Evolutionary conservation across 768 basidiomycete genomes (phyloP).

Genomic region (Podaxis rugospora): DNA sequence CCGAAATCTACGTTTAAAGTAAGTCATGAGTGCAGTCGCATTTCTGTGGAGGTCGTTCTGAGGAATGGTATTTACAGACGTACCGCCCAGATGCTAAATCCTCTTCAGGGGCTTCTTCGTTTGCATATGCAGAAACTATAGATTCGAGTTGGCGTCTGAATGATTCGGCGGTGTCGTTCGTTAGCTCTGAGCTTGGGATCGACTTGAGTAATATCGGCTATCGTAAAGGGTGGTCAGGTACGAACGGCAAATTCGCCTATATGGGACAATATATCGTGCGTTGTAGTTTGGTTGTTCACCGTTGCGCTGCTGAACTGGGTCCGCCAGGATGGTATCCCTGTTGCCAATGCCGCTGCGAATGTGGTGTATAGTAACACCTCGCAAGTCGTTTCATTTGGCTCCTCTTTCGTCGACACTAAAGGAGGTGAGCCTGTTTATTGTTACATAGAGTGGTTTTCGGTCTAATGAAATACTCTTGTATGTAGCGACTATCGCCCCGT

Average conservation of each 20-base stretch:
- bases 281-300: too few relatives aligned
- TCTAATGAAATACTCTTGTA: neutral
- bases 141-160: neutral
- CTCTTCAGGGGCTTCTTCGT: neutral
- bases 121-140: neutral
- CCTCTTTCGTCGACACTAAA: conserved; percentile 27
- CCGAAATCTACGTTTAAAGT: conserved; percentile 19
- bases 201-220: neutral
- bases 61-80: neutral
- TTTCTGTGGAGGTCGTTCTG: neutral
- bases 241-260: neutral
- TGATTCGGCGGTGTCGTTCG: neutral
- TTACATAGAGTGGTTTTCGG: conserved; percentile 18
- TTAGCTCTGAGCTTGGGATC: neutral
- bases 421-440: conserved; percentile 26
- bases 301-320: neutral
- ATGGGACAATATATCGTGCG: neutral
- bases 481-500: conserved; percentile 23
- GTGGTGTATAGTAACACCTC: conserved; percentile 23
- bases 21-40: neutral
- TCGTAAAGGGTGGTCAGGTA: neutral
- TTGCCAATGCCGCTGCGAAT: conserved; percentile 33
- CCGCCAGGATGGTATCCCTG: conserved; percentile 21
- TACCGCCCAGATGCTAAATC: neutral
- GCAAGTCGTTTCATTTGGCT: conserved; percentile 27